Base-by-base conservation (phyloP, 345 rosid genomes). In the Hypericum perforatum region DNA sequence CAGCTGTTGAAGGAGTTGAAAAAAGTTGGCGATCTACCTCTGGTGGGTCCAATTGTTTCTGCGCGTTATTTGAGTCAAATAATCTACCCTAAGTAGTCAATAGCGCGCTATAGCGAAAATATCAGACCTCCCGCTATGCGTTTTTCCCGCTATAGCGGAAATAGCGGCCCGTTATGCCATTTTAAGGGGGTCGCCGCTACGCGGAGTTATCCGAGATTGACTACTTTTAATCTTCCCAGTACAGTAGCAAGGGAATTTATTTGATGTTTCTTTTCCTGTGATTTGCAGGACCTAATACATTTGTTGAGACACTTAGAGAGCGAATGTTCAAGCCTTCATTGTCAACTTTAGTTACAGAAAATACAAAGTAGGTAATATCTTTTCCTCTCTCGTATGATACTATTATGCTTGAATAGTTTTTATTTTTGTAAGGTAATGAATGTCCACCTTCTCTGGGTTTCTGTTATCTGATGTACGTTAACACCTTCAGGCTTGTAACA, bases 1-100 rank as follows among this genome's bases (percentile, higher is more conserved):
- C 99, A 37, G 97, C 97, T 6, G 99, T 94, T 47, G 99, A 94
- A 86, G 99, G 97, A 39, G 97, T 84, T 58, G 99, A 94, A 61
- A 94, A 81, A 54, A 78, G 77, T 54, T 94, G 97, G 95, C 32
- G 32, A 22, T 22, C 32, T 22, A 22, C 4, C 32, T 22, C 32
- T 22, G 32, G 32, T 22, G 32, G 89, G 96, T 53, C 59, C 97
- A 49, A 74, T 88, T 36, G 44, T 81, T 11, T 69, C 94, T 64
- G 97, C 4, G 4, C 4, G 32, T 22, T 22, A 1, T 22, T 22
- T 22, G 32, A 22, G 32, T 22, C 32, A 22, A 22, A 22, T 4
- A 22, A 22, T 22, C 32, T 22, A 4, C 4, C 32, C 32, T 22
- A n/a, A n/a, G n/a, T n/a, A n/a, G n/a, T n/a, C n/a, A n/a, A n/a